A percentile compares a stretch with the other conserved stretches of the same genome.
Evolutionary conservation across 352 stramenopile species (phyloP).

Genomic region (Phytopythium oedochilum): DNA sequence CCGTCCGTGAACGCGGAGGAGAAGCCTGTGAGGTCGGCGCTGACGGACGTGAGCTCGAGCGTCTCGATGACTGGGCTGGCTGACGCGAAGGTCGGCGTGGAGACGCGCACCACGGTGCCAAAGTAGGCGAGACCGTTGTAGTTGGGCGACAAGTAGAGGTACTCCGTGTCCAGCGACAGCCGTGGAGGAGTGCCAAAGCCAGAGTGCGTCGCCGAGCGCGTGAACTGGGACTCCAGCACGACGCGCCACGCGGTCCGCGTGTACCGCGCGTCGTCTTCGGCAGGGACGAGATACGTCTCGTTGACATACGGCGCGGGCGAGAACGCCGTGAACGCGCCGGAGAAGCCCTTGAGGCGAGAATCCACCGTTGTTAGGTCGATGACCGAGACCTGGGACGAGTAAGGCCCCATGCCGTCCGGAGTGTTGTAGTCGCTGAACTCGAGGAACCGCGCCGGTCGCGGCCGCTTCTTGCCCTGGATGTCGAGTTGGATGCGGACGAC

Average conservation of each 20-base stretch:
- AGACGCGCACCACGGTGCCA: slow-evolving; percentile 49
- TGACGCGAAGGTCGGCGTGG: slow-evolving; percentile 45
- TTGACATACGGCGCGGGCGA: slow-evolving; percentile 45
- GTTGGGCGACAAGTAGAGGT: slow-evolving; percentile 66
- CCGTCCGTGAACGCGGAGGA: slow-evolving; percentile 47
- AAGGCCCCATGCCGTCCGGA: slow-evolving; percentile 56
- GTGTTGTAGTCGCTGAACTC: slow-evolving; percentile 82
- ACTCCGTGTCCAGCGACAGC: slow-evolving; percentile 42
- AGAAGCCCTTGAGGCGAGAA: slow-evolving; percentile 46
- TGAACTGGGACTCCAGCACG: slow-evolving; percentile 45
- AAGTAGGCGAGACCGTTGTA: slow-evolving; percentile 52
- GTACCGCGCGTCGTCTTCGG: slow-evolving; percentile 46
- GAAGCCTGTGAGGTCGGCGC: slow-evolving; percentile 47
- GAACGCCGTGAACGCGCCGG: slow-evolving; percentile 58
- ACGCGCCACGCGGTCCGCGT: slow-evolving; percentile 33
- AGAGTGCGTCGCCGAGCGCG: slow-evolving; percentile 29
- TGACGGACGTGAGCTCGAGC: slow-evolving; percentile 43
- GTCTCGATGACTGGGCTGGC: slow-evolving; percentile 40
- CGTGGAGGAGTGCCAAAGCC: slow-evolving; percentile 28
- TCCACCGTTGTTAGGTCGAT: slow-evolving; percentile 56
- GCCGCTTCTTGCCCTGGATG: slow-evolving; percentile 69
- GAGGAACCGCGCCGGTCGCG: slow-evolving; percentile 61
- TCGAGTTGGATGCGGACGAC: slow-evolving; percentile 67
- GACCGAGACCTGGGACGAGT: slow-evolving; percentile 44
- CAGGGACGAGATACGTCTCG: slow-evolving; percentile 52